Percentiles rank a stretch among this genome's conserved stretches.
phyloP scores from a whole-genome alignment of 768 basidiomycete species.

The Mycena olivaceomarginata region DNA sequence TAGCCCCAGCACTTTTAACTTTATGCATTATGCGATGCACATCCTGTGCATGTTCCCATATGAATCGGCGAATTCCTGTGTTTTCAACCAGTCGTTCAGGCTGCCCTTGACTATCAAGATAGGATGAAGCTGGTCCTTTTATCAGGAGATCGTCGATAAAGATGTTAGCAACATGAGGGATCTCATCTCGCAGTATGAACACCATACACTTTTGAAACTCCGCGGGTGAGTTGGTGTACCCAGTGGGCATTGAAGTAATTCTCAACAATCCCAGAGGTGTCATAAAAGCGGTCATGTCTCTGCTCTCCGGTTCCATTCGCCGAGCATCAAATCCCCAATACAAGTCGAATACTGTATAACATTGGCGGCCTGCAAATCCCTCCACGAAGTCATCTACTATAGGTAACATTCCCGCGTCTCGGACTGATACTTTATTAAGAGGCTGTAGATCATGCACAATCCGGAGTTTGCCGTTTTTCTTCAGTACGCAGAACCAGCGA shows the following conservation, averaged over 20 bases:
- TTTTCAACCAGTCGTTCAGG: neutral
- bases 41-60: slow-evolving; percentile 45
- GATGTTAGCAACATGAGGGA: neutral
- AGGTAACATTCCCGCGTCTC: slow-evolving; percentile 44
- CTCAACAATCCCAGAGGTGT: slow-evolving; percentile 34
- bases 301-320: slow-evolving; percentile 21
- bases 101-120: slow-evolving; percentile 29
- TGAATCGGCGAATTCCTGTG: slow-evolving; percentile 42
- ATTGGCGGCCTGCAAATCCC: slow-evolving; percentile 42
- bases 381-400: slow-evolving; percentile 48
- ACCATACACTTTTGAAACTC: slow-evolving; percentile 46
- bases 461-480: slow-evolving; percentile 9
- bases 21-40: slow-evolving; percentile 45
- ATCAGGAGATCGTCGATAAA: slow-evolving; percentile 17
- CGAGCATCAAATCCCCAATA: slow-evolving; percentile 44
- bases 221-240: slow-evolving; percentile 47
- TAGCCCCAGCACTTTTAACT: slow-evolving; percentile 20
- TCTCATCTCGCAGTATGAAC: neutral
- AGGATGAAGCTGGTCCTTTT: slow-evolving; percentile 24
- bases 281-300: slow-evolving; percentile 41
- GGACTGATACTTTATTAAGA: slow-evolving; percentile 18
- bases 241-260: slow-evolving; percentile 44
- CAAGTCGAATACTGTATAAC: slow-evolving; percentile 38
- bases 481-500: slow-evolving; percentile 9
- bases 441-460: slow-evolving; percentile 22